These are phyloP conservation scores for Grosmannia serpens DNA, from an alignment of 2,329 filamentous ascomycete genomes.

Conservation along the genomic window DNA sequence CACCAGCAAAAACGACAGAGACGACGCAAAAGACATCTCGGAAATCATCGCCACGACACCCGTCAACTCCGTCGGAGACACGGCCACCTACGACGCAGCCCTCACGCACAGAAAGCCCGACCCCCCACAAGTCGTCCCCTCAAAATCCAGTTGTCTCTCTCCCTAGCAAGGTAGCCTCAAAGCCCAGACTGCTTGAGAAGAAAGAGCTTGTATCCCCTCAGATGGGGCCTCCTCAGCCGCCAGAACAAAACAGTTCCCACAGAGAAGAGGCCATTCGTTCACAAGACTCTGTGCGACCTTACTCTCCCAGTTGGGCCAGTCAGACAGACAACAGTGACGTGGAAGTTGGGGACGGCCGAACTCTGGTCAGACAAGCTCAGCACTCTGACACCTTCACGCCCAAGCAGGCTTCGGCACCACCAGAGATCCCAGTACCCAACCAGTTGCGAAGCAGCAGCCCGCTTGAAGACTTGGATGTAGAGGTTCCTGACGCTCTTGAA, in stretches of 20 bases:
- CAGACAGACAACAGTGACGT: not conserved
- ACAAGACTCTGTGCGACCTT: not conserved
- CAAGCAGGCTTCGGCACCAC: not conserved
- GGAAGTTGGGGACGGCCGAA: not conserved
- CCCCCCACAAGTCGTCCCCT: not conserved
- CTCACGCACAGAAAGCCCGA: not conserved
- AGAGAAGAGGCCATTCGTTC: not conserved
- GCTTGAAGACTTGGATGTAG: constrained; percentile 5
- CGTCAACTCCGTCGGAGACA: not conserved
- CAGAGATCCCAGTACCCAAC: not conserved
- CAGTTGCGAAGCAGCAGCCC: not conserved
- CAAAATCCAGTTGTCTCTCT: not conserved
- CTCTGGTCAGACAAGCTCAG: not conserved
- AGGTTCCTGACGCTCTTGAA: constrained; percentile 5
- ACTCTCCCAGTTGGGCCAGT: not conserved
- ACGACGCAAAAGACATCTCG: not conserved
- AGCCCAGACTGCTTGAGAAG: not conserved
- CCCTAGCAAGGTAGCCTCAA: not conserved
- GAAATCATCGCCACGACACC: not conserved
- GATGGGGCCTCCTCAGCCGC: not conserved
- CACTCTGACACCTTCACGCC: not conserved
- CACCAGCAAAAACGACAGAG: not conserved
- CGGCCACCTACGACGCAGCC: not conserved
- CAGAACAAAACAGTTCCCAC: not conserved
- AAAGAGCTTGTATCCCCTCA: not conserved